Base-by-base conservation (phyloP, 1,139 yeast genomes). In the Suhomyces anneliseae region DNA sequence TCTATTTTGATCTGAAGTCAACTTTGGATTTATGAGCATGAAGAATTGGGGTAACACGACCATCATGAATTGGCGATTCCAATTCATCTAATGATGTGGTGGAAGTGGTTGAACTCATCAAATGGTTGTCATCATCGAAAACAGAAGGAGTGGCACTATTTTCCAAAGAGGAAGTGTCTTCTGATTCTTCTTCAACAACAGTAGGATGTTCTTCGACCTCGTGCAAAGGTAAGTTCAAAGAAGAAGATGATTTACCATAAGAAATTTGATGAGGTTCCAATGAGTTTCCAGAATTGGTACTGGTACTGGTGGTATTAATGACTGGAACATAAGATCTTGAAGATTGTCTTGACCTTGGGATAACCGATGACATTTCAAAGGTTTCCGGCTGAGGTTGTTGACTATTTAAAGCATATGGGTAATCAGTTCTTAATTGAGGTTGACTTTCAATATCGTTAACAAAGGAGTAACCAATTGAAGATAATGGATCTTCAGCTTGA, bases 61-160 rank as follows among this genome's bases (percentile, higher is more conserved):
- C 45, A 8, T 40, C 43, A 6, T 34, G 40, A 12, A 36, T 34
- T 4, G 44, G 40, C 4, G 57, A 48, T 29, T 62, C 67, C 37
- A 63, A 50, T 26, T 70, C 74, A 43, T 67, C 73, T 48, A 69
- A 54, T 32, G 73, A 68, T 15, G 71, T 64, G 15, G 66, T 56
- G 27, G 73, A 68, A 1, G 70, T 62, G 12, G 68, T 57, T 31
- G 65, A 62, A 41, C 65, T 62, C 35, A 58, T 55, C 36, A 57
- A 60, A 43, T 61, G 48, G 37, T 57, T 61, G 12, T 54, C 61
- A 3, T 50, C 57, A 36, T 65, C 69, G 58, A 74, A 74, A 6
- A 74, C 76, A 36, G 76, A 71, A 12, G 74, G 72, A n/a, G 75
- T 60, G 11, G 72, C 68, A 45, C 72, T 67, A 47, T 68, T 64